Evolutionary conservation across 2,329 filamentous ascomycete species (phyloP).

Genomic region (Tricladium varicosporioides): DNA sequence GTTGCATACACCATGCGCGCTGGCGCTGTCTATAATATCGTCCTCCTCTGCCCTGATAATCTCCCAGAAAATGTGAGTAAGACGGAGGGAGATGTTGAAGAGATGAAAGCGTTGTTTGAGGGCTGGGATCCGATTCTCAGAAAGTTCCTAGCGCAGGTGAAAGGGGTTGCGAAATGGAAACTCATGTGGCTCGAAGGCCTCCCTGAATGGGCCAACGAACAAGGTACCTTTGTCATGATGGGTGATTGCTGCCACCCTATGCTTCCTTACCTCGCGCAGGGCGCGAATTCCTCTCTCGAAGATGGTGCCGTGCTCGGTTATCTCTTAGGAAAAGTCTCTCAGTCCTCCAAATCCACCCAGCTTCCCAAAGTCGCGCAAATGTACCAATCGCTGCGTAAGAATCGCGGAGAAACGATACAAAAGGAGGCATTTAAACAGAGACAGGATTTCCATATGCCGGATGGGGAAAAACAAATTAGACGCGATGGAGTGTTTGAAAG

Average conservation of each 20-base stretch:
- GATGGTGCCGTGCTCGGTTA: constrained; percentile 65
- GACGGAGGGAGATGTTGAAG: constrained; percentile 51
- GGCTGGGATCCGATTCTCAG: constrained; percentile 62
- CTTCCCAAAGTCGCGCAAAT: constrained; percentile 43
- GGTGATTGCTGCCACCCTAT: constrained; percentile 65
- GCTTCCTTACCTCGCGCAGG: constrained; percentile 62
- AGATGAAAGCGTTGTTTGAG: constrained; percentile 59
- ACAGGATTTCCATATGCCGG: constrained; percentile 49
- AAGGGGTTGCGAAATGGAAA: constrained; percentile 67
- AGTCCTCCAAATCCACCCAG: constrained; percentile 40
- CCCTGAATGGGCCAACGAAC: constrained; percentile 23
- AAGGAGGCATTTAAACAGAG: constrained; percentile 60
- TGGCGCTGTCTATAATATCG: constrained; percentile 62
- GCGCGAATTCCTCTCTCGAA: constrained; percentile 66
- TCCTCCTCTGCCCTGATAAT: constrained; percentile 63
- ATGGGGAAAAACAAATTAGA: constrained; percentile 55
- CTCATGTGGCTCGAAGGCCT: constrained; percentile 51
- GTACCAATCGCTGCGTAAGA: constrained; percentile 48
- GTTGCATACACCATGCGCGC: constrained; percentile 61
- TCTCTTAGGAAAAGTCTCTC: constrained; percentile 50
- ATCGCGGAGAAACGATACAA: constrained; percentile 52
- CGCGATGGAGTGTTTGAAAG: constrained; percentile 44
- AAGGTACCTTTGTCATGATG: constrained; percentile 30
- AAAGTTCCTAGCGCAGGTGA: constrained; percentile 47
- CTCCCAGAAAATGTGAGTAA: constrained; percentile 52